Evolutionary conservation across 208 protist genomes (phyloP).

Genomic region (Trypanosoma avium): DNA sequence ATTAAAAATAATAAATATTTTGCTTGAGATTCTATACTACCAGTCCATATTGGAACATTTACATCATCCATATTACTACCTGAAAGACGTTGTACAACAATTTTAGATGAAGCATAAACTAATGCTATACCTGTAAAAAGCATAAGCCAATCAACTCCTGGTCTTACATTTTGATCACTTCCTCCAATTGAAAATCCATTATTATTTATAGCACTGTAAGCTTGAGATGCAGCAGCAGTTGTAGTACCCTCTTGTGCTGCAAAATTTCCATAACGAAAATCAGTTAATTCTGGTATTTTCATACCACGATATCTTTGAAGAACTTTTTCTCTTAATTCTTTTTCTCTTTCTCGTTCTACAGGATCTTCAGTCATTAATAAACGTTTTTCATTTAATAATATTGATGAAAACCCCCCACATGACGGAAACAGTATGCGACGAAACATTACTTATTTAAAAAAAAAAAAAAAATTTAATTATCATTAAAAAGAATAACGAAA

Average conservation of each 20-base stretch:
- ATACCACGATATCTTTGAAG: constrained; percentile 51
- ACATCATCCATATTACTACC: constrained; percentile 37
- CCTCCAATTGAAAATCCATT: not conserved
- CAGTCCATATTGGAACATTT: constrained; percentile 59
- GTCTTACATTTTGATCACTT: constrained; percentile 12
- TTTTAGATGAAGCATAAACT: constrained; percentile 59
- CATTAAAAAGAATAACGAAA: constrained; percentile 11
- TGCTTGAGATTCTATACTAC: constrained; percentile 53
- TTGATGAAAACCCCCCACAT: not conserved
- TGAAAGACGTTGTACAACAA: constrained; percentile 48
- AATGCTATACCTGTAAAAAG: constrained; percentile 53
- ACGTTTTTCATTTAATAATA: constrained; percentile 13
- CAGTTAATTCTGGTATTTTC: constrained; percentile 38
- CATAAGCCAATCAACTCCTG: constrained; percentile 59
- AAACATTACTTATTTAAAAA: constrained; percentile 19
- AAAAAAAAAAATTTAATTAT: constrained; percentile 3
- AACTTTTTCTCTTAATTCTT: constrained; percentile 49
- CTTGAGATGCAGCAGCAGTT: constrained; percentile 19
- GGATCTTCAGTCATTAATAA: constrained; percentile 25
- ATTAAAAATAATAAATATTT: constrained; percentile 68
- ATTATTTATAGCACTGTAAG: constrained; percentile 3
- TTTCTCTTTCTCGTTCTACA: constrained; percentile 45
- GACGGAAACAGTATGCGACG: constrained; percentile 12
- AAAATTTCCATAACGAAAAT: constrained; percentile 68
- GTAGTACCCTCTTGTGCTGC: constrained; percentile 29